phyloP scores from a whole-genome alignment of 2,329 filamentous ascomycete species.

The Epichloe festucae region DNA sequence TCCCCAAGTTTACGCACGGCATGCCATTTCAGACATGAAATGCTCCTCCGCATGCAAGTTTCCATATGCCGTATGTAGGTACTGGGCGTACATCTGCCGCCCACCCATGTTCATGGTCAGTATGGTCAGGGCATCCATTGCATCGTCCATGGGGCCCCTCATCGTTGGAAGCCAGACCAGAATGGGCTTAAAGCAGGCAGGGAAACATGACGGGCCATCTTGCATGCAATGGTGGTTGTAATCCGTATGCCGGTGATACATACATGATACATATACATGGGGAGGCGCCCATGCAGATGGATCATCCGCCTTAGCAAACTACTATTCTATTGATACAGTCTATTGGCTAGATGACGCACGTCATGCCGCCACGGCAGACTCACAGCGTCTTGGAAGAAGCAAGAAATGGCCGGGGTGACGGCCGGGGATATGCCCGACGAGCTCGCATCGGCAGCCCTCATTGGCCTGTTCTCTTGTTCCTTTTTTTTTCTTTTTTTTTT shows the following conservation, averaged over 20 bases:
- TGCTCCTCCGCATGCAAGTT: constrained; percentile 2
- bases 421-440: too few species aligned
- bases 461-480: too few species aligned
- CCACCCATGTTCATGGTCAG: not conserved
- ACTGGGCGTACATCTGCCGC: constrained; percentile 3
- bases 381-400: not conserved
- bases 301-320: too few species aligned
- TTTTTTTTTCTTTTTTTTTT: too few species aligned
- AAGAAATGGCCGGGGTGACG: not conserved
- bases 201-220: constrained; percentile 1
- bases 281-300: too few species aligned
- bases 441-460: too few species aligned
- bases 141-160: not conserved
- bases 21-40: not conserved
- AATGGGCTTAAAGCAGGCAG: not conserved
- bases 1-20: not conserved
- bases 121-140: not conserved
- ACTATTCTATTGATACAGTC: not conserved
- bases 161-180: not conserved
- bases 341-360: not conserved
- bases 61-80: not conserved
- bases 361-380: not conserved
- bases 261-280: not conserved
- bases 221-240: not conserved
- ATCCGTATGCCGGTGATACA: not conserved